Base-by-base conservation (phyloP, 768 basidiomycete genomes). In the Holtermannia corniformis region DNA sequence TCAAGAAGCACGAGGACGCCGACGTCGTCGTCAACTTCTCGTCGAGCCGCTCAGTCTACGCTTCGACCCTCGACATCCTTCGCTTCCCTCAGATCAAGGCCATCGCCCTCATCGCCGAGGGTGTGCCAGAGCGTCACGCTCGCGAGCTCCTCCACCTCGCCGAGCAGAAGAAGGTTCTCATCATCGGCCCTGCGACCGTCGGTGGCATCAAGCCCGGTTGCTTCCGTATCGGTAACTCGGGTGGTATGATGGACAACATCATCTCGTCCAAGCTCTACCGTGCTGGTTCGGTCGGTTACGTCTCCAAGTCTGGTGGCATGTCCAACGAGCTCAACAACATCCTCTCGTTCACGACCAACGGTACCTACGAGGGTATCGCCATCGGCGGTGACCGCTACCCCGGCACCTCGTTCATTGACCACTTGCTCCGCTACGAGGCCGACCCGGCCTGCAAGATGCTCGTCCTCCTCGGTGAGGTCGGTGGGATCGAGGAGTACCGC, bases 171-270 rank as follows among this genome's bases (percentile, higher is more conserved):
- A 80, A 80, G 37, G 89, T 97, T 51, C 79, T 92, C 70, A 92
- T 97, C 76, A 84, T 86, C 51, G 93, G 95, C 32, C 95, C 95
- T 54, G 95, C 95, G 22, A 99, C 93, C 47, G 93, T 97, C 50
- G 93, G 93, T 76, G 93, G 93, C 68, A 95, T 99, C 79, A 99
- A 99, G 79, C 92, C 93, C 53, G 93, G 93, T 41, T 96, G 93
- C 79, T 97, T 96, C 87, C 82, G 92, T 74, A 97, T 97, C 66
- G 93, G 93, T 67, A 99, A 99, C 81, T 91, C 88, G 55, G 93
- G 93, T 78, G 93, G 88, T 68, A 97, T 97, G 93, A 95, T 96
- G 92, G 93, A 99, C 79, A 99, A 97, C 79, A 92, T 97, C 77
- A 95, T 96, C 70, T 78, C 92, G 5, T 93, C 90, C 58, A 99